Base-by-base conservation (phyloP, 805 yeast species). In the Gaillardinia entomophila region DNA sequence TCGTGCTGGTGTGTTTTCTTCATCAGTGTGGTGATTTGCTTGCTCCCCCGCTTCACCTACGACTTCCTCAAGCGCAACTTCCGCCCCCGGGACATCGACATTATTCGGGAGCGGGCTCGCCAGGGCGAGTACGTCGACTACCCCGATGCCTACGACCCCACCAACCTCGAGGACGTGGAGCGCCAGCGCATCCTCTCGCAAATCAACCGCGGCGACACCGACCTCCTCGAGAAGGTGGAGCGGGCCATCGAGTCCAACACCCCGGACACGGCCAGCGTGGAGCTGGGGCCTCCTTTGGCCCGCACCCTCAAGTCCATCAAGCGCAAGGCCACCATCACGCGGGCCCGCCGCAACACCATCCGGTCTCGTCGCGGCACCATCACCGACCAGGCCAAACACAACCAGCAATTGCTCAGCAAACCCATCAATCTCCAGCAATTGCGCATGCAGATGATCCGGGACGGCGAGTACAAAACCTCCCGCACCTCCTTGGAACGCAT, bases 71-170 rank as follows among this genome's bases (percentile, higher is more conserved):
- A 56, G 44, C 62, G 71, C 33, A 61, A 77, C 35, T 79, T 73
- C 56, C 48, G 46, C 32, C 94, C 94, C 2, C 51, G 59, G 24
- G 92, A 83, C 48, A 68, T 79, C 28, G 94, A 84, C 46, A 75
- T 82, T 34, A 65, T 84, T 30, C 66, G 92, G 34, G 92, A 82
- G 45, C 56, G 71, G 39, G 75, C 71, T 38, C 56, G 59, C 11
- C 46, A 58, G 36, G 85, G 86, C 6, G 71, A 62, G 33, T 81
- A 64, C 47, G 64, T 61, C 30, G 60, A 51, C 24, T 73, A 69
- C 43, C 75, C 79, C 0, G 47, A 40, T 1, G 73, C 70, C 13
- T 74, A 66, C 44, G 80, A 74, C 44, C 80, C 80, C 11, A 74
- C 80, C 1, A 54, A 67, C 32, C 43, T 46, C n/a, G 65, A 55